Conservation (phyloP, 129 eudicot species). For the Ambrosia trifida region DNA sequence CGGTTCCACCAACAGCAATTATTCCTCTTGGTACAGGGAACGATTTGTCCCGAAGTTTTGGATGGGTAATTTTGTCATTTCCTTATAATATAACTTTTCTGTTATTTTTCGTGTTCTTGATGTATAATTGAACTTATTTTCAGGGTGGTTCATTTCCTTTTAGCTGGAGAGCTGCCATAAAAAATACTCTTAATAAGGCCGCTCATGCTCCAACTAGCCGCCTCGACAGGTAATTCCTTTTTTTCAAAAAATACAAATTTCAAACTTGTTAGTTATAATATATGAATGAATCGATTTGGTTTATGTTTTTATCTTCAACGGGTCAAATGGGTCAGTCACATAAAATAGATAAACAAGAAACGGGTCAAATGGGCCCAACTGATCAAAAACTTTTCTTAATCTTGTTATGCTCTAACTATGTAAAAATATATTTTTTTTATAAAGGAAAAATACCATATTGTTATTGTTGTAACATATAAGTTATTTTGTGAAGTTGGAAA, state of each 20-base stretch:
- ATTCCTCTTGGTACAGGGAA: constrained; percentile 99
- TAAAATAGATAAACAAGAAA: not conserved
- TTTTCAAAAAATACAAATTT: not conserved
- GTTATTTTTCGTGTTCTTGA: constrained; percentile 19
- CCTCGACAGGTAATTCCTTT: constrained; percentile 65
- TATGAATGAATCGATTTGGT: not conserved
- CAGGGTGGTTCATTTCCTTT: constrained; percentile 98
- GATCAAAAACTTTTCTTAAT: not conserved
- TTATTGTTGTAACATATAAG: constrained; percentile 6
- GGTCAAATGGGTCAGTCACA: not conserved
- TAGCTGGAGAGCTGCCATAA: constrained; percentile 86
- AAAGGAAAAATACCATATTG: not conserved
- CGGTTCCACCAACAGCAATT: constrained; percentile 84
- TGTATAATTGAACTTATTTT: constrained; percentile 19
- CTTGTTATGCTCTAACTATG: not conserved
- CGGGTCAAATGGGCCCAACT: not conserved
- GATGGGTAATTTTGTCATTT: constrained; percentile 70
- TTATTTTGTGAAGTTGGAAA: constrained; percentile 70
- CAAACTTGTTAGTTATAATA: not conserved
- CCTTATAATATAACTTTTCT: not conserved
- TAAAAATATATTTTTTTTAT: not conserved
- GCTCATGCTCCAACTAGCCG: constrained; percentile 47
- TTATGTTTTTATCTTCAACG: not conserved
- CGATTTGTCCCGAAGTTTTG: constrained; percentile 91
- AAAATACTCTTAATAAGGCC: constrained; percentile 78